Evolutionary conservation across 202 grass and related monocot species (phyloP).

Genomic region (Cymbopogon flexuosus): DNA sequence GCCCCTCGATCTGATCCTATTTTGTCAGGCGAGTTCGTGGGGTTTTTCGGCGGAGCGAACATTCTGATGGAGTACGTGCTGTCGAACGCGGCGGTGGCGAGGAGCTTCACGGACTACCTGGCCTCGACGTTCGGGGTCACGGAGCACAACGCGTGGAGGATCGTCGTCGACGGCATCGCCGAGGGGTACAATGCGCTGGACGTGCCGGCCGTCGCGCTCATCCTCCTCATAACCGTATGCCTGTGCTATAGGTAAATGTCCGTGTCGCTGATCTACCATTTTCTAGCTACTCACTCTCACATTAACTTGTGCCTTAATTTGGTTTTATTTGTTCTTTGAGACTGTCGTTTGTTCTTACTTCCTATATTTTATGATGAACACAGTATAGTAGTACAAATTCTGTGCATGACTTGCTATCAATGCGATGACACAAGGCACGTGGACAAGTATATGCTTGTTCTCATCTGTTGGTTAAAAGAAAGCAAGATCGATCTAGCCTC

Average conservation of each 20-base stretch:
- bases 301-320: too few relatives aligned
- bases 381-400: neutral
- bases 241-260: constrained; percentile 56
- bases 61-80: constrained; percentile 81
- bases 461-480: neutral
- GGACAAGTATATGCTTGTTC: neutral
- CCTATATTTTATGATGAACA: constrained; percentile 30
- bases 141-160: constrained; percentile 49
- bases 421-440: neutral
- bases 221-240: constrained; percentile 53
- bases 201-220: constrained; percentile 58
- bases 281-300: too few relatives aligned
- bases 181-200: constrained; percentile 56
- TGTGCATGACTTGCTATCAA: neutral
- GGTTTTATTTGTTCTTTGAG: too few relatives aligned
- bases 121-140: constrained; percentile 50
- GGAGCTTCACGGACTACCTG: constrained; percentile 77
- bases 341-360: neutral
- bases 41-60: constrained; percentile 71
- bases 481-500: too few relatives aligned
- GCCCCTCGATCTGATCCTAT: neutral
- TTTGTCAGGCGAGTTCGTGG: constrained; percentile 60
- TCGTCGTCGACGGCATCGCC: constrained; percentile 46
- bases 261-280: too few relatives aligned
- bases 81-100: constrained; percentile 74